Evolutionary conservation across 306 rosid genomes (phyloP), one percentile per base, ranked within the genome.

Genomic region (Dalbergia cultrata): DNA sequence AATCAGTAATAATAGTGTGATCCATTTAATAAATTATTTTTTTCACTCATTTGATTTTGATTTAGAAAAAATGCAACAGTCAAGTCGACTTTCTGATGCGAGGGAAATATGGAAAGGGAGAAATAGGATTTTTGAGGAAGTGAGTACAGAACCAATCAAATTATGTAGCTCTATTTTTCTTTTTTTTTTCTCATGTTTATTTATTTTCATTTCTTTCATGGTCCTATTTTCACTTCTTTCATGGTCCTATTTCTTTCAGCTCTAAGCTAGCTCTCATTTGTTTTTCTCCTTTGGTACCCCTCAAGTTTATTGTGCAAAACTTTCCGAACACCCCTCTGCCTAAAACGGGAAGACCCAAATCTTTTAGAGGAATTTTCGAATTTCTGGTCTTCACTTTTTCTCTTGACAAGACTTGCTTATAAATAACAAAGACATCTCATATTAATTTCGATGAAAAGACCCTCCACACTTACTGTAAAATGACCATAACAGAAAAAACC

Each of bases 371-470:
- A 62, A 19, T 41, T 47, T 33, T 7, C 31, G n/a, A 26, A 4
- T 34, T 60, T 79, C 34, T 43, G 7, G 14, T 10, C 7, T 37
- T 37, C 7, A 37, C 41, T 35, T 70, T 74, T 67, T 78, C 72
- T 19, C 41, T 75, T 78, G 94, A 92, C 88, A 90, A 86, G 96
- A 94, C 92, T 87, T 75, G 5, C 22, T 21, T 1, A 14, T 47
- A 37, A 44, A 56, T 78, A 77, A 50, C 68, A 70, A 70, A 79
- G 82, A 82, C 88, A 82, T 70, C 83, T 76, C 71, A 60, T 33
- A 57, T 31, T 80, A 73, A 78, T 90, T 87, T 77, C 85, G 31
- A 61, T 85, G 94, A 90, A 92, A 89, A 86, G 94, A 92, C 97
- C 85, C 68, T 85, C 84, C 81, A 82, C 81, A 70, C 22, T 64